phyloP scores from a whole-genome alignment of 2,329 filamentous ascomycete genomes.

The Talaromyces amestolkiae region DNA sequence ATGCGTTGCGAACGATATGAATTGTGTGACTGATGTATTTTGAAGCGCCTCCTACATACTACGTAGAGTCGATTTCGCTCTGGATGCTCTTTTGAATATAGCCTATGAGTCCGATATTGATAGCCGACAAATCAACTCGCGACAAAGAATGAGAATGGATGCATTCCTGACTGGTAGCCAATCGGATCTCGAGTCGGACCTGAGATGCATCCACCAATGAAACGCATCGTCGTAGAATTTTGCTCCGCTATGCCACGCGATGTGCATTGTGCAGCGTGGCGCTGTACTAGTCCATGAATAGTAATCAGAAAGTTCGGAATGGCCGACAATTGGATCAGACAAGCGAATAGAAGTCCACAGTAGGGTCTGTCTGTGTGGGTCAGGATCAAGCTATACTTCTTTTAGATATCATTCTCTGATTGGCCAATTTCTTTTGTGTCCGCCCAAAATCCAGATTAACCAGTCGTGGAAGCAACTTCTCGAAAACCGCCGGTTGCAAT shows the following conservation, averaged over 20 bases:
- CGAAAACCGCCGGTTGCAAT: no score
- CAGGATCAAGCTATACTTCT: background rate
- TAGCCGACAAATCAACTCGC: background rate
- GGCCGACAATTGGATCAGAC: background rate
- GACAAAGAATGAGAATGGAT: background rate
- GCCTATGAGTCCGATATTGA: background rate
- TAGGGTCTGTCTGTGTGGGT: background rate
- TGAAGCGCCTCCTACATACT: background rate
- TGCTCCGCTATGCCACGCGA: slow-evolving; percentile 7
- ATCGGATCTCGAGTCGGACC: background rate
- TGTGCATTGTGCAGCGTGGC: background rate
- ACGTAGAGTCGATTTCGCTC: background rate
- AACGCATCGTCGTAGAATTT: background rate
- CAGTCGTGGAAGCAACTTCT: no score
- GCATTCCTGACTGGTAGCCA: background rate
- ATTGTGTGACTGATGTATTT: background rate
- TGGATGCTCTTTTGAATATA: background rate
- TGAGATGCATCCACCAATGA: background rate
- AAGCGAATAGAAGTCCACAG: background rate
- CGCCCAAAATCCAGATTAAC: no score
- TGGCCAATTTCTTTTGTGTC: background rate
- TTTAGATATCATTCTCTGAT: background rate
- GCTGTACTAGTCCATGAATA: background rate
- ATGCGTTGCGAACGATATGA: background rate
- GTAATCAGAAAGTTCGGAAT: background rate